Evolutionary conservation across 805 yeast species (phyloP), one percentile per base, ranked within the genome.

Genomic region (Vanderwaltozyma polyspora): DNA sequence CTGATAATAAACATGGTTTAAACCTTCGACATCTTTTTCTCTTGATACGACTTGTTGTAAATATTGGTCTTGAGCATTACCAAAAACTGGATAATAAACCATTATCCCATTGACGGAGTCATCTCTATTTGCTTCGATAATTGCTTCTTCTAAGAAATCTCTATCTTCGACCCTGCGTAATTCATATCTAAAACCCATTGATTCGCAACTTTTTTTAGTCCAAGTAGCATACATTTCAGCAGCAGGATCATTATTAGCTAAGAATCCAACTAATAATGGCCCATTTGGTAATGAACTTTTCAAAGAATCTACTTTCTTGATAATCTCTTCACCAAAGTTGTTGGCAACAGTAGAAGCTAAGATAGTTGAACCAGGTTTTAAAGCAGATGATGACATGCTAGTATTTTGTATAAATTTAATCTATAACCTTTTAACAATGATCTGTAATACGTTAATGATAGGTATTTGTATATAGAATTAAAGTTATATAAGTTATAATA

Each of bases 1-100:
- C 57, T 85, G 93, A 60, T 89, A 78, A 60, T 86, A 91, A 48
- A 79, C 63, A 63, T 85, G 91, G 54, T 87, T 84, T 48, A 91
- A 66, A 2, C 98, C 98, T 60, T 91, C 98, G 17, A 91, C 97
- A 51, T 91, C 98, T 57, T 91, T 91, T 40, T 84, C 89, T 26
- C 78, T 66, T n/a, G 86, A 66, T 14, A 91, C 87, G 41, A 86
- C 81, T 61, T 91, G 97, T 62, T 91, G 97, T 38, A 91, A 61
- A 57, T 91, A 91, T 60, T 83, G 94, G 59, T 91, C 98, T 61
- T 91, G 97, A 39, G 83, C 74, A 53, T 84, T 83, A 3, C 95
- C 95, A 60, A 84, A 91, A 3, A 91, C 97, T 0, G 98, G 98
- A 71, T 89, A 91, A 58, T 91, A 91, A 12, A 91, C 89, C 82